phyloP scores from a whole-genome alignment of 345 rosid species.

The Trapa incisa region DNA sequence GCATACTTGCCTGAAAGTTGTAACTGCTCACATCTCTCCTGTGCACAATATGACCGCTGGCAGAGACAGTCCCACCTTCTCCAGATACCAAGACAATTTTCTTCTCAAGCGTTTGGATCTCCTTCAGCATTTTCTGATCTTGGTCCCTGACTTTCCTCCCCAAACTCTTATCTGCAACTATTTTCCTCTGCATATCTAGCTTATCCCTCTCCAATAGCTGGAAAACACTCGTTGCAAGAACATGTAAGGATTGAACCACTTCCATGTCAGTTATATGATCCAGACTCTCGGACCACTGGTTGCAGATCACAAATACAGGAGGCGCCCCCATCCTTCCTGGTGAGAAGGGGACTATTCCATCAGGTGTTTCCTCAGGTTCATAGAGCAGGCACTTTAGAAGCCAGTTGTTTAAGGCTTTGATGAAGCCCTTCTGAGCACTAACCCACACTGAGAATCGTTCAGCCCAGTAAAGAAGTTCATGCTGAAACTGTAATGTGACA shows the following conservation, averaged over 20 bases:
- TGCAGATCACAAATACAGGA: slow-evolving; percentile 75
- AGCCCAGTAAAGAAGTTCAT: slow-evolving; percentile 67
- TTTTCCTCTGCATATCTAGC: slow-evolving; percentile 31
- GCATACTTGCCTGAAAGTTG: slow-evolving; percentile 63
- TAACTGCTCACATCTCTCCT: slow-evolving; percentile 59
- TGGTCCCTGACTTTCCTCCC: slow-evolving; percentile 52
- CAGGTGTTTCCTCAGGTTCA: slow-evolving; percentile 86
- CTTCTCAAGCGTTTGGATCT: slow-evolving; percentile 84
- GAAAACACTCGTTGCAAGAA: slow-evolving; percentile 48
- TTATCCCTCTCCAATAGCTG: slow-evolving; percentile 80
- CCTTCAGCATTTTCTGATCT: slow-evolving; percentile 77
- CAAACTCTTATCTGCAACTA: slow-evolving; percentile 46
- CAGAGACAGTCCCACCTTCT: slow-evolving; percentile 20
- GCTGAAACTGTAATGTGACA: slow-evolving; percentile 61
- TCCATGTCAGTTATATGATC: slow-evolving; percentile 73
- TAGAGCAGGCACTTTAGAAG: slow-evolving; percentile 66
- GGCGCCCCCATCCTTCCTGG: slow-evolving; percentile 97
- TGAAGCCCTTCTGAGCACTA: slow-evolving; percentile 62
- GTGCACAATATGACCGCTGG: slow-evolving; percentile 40
- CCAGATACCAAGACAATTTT: slow-evolving; percentile 43
- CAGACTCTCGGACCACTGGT: slow-evolving; percentile 88
- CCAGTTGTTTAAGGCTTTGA: slow-evolving; percentile 73
- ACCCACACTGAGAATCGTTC: slow-evolving; percentile 66
- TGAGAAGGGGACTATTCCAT: slow-evolving; percentile 79
- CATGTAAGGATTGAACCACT: slow-evolving; percentile 64